These are phyloP conservation scores for Fusarium ambrosium DNA, from an alignment of 2,329 filamentous ascomycete species.

Conservation along the genomic window DNA sequence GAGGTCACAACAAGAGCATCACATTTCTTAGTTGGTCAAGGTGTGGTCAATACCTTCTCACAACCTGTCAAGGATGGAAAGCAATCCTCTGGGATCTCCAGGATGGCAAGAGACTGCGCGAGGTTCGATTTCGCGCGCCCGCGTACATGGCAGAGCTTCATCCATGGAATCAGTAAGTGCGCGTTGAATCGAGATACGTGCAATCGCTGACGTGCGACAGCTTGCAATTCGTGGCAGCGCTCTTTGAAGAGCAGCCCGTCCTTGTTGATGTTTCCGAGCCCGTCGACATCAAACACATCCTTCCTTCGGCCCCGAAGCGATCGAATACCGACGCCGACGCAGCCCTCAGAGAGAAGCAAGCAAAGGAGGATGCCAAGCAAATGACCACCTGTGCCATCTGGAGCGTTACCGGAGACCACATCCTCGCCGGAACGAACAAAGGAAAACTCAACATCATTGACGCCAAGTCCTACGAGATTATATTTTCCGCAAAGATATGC, in stretches of 20 bases:
- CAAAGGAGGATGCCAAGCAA: conserved; percentile 92
- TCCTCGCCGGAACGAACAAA: conserved; percentile 93
- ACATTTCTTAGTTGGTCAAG: conserved; percentile 96
- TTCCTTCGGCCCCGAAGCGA: conserved; percentile 87
- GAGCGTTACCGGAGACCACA: conserved; percentile 86
- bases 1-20: conserved; percentile 93
- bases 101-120: conserved; percentile 77
- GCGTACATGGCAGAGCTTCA: conserved; percentile 97
- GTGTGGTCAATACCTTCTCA: conserved; percentile 91
- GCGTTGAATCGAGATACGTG: neutral
- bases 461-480: conserved; percentile 81
- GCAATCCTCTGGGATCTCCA: conserved; percentile 94
- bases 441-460: conserved; percentile 97
- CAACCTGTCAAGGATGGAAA: conserved; percentile 96
- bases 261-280: conserved; percentile 84
- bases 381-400: conserved; percentile 95
- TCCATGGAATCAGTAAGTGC: conserved; percentile 82
- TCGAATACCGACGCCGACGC: conserved; percentile 78
- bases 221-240: conserved; percentile 86
- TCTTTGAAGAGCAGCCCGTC: conserved; percentile 93
- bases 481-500: conserved; percentile 91
- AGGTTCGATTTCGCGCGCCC: conserved; percentile 90
- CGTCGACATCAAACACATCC: conserved; percentile 78
- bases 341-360: conserved; percentile 82
- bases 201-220: conserved; percentile 52